phyloP scores from a whole-genome alignment of 2,329 filamentous ascomycete species.

The Aspergillus latus region DNA sequence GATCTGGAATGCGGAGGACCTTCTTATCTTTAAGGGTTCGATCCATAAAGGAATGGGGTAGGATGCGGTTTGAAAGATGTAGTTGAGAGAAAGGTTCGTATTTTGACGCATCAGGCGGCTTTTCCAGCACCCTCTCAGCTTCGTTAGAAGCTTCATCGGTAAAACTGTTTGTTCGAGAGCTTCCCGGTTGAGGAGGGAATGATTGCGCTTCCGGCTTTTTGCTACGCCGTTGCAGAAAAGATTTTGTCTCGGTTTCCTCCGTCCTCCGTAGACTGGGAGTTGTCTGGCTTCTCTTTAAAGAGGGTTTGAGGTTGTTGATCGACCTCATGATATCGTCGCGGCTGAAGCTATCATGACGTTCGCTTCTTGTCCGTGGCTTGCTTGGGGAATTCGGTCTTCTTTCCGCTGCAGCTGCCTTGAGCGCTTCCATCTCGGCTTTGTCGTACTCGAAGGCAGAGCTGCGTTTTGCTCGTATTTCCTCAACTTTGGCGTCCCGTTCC shows the following conservation, averaged over 20 bases:
- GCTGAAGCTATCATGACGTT: slow-evolving; percentile 56
- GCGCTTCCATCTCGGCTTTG: slow-evolving; percentile 45
- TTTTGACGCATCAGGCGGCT: slow-evolving; percentile 53
- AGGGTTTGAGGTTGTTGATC: slow-evolving; percentile 29
- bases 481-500: slow-evolving; percentile 39
- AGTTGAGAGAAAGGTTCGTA: slow-evolving; percentile 86
- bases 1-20: slow-evolving; percentile 72
- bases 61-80: slow-evolving; percentile 77
- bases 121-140: slow-evolving; percentile 21
- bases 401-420: slow-evolving; percentile 40
- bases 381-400: slow-evolving; percentile 25
- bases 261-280: slow-evolving; percentile 28
- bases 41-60: slow-evolving; percentile 77
- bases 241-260: slow-evolving; percentile 17
- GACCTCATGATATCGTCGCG: slow-evolving; percentile 60
- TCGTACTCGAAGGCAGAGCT: slow-evolving; percentile 46
- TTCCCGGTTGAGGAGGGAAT: slow-evolving; percentile 13
- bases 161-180: slow-evolving; percentile 19
- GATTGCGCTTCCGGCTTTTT: slow-evolving; percentile 25
- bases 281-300: slow-evolving; percentile 38
- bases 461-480: slow-evolving; percentile 40
- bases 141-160: slow-evolving; percentile 19
- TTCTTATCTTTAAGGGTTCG: slow-evolving; percentile 77
- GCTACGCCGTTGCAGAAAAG: slow-evolving; percentile 26
- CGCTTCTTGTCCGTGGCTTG: slow-evolving; percentile 50